phyloP scores from a whole-genome alignment of 2,329 filamentous ascomycete species.

The Berkeleyomyces basicola region DNA sequence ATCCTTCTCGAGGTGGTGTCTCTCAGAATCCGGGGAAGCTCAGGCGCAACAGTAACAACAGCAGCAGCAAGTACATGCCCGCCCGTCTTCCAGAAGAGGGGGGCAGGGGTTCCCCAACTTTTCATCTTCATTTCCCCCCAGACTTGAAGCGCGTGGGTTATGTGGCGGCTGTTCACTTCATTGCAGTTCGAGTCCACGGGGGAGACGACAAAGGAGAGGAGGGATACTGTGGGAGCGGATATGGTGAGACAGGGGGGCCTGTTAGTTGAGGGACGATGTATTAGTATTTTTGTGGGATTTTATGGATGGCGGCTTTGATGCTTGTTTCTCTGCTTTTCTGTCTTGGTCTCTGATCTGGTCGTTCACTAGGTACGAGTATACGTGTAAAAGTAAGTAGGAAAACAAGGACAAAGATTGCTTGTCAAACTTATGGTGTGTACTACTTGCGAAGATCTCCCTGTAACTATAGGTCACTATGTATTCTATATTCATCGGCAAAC shows the following conservation, averaged over 20 bases:
- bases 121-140: neutral
- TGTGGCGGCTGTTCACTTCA: neutral
- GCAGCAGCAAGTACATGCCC: neutral
- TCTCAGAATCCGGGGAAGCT: neutral
- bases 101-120: conserved; percentile 4
- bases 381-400: too few species aligned
- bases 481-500: too few species aligned
- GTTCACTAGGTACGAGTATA: too few species aligned
- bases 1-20: neutral
- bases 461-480: neutral
- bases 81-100: too few species aligned
- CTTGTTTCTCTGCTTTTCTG: neutral
- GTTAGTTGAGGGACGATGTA: neutral
- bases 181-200: neutral
- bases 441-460: neutral
- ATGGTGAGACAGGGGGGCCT: neutral
- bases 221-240: neutral
- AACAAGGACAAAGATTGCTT: too few species aligned
- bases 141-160: neutral
- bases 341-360: neutral
- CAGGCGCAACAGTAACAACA: neutral
- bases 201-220: neutral
- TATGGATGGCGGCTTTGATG: neutral
- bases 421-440: neutral
- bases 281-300: neutral